These are phyloP conservation scores for Amauroascus verrucosus DNA, from an alignment of 2,329 filamentous ascomycete species.

Conservation along the genomic window DNA sequence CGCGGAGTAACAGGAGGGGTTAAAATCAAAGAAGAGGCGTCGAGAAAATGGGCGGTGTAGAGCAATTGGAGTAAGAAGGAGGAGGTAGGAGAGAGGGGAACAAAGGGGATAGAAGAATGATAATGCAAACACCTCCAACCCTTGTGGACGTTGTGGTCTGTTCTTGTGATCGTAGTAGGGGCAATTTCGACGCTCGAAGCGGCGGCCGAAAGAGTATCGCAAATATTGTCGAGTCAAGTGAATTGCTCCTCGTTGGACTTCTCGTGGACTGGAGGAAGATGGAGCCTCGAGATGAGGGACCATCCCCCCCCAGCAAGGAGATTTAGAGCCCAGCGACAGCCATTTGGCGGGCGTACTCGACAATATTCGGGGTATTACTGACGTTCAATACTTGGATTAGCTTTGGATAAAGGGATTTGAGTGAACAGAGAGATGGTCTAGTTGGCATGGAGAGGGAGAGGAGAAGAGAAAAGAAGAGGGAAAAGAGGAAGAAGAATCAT, in stretches of 20 bases:
- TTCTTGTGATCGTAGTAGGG: slow-evolving; percentile 33
- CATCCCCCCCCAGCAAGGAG: slow-evolving; percentile 56
- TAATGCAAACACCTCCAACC: slow-evolving; percentile 29
- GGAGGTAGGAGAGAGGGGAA: slow-evolving; percentile 14
- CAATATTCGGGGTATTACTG: slow-evolving; percentile 46
- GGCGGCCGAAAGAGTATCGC: slow-evolving; percentile 43
- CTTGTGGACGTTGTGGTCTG: slow-evolving; percentile 25
- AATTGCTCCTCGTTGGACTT: slow-evolving; percentile 64
- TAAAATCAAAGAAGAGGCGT: neutral
- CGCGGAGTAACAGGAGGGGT: neutral
- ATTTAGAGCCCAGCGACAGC: slow-evolving; percentile 87
- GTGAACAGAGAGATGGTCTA: neutral
- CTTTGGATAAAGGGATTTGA: slow-evolving; percentile 6
- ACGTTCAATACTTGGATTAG: slow-evolving; percentile 12
- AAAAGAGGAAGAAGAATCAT: slow-evolving; percentile 12
- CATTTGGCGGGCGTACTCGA: slow-evolving; percentile 64
- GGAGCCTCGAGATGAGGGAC: neutral
- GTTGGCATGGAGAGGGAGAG: slow-evolving; percentile 18
- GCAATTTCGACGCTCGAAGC: slow-evolving; percentile 52
- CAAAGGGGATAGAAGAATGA: slow-evolving; percentile 14
- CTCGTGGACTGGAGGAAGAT: slow-evolving; percentile 50
- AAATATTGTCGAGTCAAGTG: slow-evolving; percentile 46
- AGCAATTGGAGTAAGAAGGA: slow-evolving; percentile 6
- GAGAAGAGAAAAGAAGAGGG: slow-evolving; percentile 12
- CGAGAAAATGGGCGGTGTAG: neutral